These are phyloP conservation scores for Fusarium kyushuense DNA, from an alignment of 2,329 filamentous ascomycete species.

Conservation along the genomic window DNA sequence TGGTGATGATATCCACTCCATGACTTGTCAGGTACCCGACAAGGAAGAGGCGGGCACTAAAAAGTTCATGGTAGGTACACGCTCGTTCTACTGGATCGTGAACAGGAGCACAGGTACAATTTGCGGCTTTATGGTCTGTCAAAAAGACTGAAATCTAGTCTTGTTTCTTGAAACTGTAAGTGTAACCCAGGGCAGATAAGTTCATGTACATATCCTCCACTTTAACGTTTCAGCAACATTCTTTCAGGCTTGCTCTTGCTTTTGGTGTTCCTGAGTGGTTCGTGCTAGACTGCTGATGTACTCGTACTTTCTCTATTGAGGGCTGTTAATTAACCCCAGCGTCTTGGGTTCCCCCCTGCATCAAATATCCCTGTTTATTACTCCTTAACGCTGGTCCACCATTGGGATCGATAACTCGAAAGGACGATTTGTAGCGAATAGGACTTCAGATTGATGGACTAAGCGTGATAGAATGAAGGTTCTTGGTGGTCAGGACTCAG, in stretches of 20 bases:
- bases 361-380: slow-evolving; percentile 39
- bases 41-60: neutral
- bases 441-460: slow-evolving; percentile 21
- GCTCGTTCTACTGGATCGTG: neutral
- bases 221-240: slow-evolving; percentile 42
- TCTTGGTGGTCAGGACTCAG: slow-evolving; percentile 26
- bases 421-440: slow-evolving; percentile 19
- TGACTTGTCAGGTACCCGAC: slow-evolving; percentile 2
- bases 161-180: neutral
- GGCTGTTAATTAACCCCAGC: slow-evolving; percentile 35
- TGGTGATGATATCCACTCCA: slow-evolving; percentile 35
- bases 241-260: slow-evolving; percentile 18
- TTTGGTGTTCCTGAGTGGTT: slow-evolving; percentile 9
- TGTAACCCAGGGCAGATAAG: slow-evolving; percentile 22
- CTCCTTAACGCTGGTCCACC: slow-evolving; percentile 29
- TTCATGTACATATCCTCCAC: slow-evolving; percentile 32
- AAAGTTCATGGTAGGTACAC: neutral
- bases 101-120: slow-evolving; percentile 9
- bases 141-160: neutral
- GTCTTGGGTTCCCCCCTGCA: slow-evolving; percentile 41
- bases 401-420: slow-evolving; percentile 11
- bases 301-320: slow-evolving; percentile 12
- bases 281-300: slow-evolving; percentile 3
- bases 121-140: slow-evolving; percentile 6
- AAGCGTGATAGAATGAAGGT: slow-evolving; percentile 25